Base-by-base conservation (phyloP, 2,329 filamentous ascomycete genomes). In the Raffaelea albimanens region DNA sequence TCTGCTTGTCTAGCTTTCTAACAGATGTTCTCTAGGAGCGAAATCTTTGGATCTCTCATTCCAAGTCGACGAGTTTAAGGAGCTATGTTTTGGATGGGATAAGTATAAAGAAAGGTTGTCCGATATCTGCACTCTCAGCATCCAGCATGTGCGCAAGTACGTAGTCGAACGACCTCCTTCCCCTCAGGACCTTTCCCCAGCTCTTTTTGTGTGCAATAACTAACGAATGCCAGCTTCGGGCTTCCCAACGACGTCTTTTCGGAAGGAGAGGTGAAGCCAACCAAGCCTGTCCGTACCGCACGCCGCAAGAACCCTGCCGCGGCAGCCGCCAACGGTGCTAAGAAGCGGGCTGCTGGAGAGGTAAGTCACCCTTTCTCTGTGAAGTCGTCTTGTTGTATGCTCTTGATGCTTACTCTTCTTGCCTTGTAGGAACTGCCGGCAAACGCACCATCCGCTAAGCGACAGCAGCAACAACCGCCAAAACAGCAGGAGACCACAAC, bases 181-280 rank as follows among this genome's bases (percentile, higher is more conserved):
- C 10, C 23, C 7, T 5, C 36, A 31, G 49, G 21, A 7, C 21
- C 22, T 13, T 22, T 16, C 10, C 25, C 9, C 20, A 40, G 8
- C 8, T 13, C n/a, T 19, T 36, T 4, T 43, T 38, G 5, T 7
- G 5, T 38, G 13, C 31, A 31, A 22, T 33, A 34, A 18, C n/a
- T 11, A 40, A 18, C 9, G 13, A n/a, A 31, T 41, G 9, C 4
- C 59, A 96, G 90, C 66, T 86, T 87, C 62, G 82, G 89, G 60
- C 75, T 98, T 22, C 93, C 93, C 23, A 82, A 87, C 50, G 91
- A 98, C 63, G 82, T 97, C 2, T 98, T 98, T 61, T 76, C 82
- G 43, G 69, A 82, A 21, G 87, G 87, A 58, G 93, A 98, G 65
- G 69, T 71, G 44, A 85, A 80, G 58, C 86, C 86, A 5, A 60